Evolutionary conservation across 192 early-diverging fungal species (phyloP).

Genomic region (Entomortierella chlamydospora): DNA sequence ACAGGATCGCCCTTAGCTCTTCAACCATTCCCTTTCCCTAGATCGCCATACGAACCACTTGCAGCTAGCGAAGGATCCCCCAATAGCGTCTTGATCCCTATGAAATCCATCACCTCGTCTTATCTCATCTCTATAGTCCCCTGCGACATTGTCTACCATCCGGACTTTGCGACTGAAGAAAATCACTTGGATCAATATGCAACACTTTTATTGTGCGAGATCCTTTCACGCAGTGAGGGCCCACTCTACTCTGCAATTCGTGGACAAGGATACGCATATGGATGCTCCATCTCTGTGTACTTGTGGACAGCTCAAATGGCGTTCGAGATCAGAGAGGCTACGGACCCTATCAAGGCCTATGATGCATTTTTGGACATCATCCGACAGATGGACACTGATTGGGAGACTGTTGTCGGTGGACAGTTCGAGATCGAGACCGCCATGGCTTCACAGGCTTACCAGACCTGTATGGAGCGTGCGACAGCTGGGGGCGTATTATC

Average conservation of each 20-base stretch:
- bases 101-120: slow-evolving; percentile 61
- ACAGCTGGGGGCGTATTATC: slow-evolving; percentile 47
- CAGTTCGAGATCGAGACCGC: slow-evolving; percentile 53
- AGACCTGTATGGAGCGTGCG: slow-evolving; percentile 50
- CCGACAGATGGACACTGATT: slow-evolving; percentile 44
- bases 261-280: slow-evolving; percentile 83
- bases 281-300: slow-evolving; percentile 64
- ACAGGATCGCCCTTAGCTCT: slow-evolving; percentile 1
- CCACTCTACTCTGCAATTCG: slow-evolving; percentile 82
- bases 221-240: slow-evolving; percentile 79
- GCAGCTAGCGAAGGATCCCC: slow-evolving; percentile 37
- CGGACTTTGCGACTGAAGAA: slow-evolving; percentile 48
- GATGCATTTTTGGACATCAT: slow-evolving; percentile 55
- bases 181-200: slow-evolving; percentile 63
- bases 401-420: slow-evolving; percentile 36
- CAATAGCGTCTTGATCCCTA: slow-evolving; percentile 57
- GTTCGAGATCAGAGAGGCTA: slow-evolving; percentile 44
- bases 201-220: slow-evolving; percentile 71
- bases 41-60: slow-evolving; percentile 54
- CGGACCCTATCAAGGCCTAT: slow-evolving; percentile 50
- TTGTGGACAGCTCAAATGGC: slow-evolving; percentile 68
- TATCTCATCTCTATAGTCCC: slow-evolving; percentile 55
- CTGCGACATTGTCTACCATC: slow-evolving; percentile 55
- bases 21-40: slow-evolving; percentile 57
- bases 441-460: slow-evolving; percentile 46